Conservation (phyloP, 208 protist genomes). For the Spongospora subterranea region DNA sequence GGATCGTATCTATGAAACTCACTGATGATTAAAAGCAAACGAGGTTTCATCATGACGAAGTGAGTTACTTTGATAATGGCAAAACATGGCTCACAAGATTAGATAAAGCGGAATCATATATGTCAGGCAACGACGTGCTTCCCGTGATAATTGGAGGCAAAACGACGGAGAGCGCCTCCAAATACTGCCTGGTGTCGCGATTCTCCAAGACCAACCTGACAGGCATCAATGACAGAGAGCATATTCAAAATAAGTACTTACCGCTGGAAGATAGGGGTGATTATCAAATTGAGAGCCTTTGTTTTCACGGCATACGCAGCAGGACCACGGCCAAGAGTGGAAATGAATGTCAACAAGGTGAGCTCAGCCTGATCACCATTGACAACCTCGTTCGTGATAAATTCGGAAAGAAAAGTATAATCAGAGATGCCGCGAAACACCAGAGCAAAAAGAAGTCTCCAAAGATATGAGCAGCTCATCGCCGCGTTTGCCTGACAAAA, state of each 20-base stretch:
- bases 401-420: constrained; percentile 75
- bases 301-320: constrained; percentile 71
- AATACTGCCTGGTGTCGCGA: not conserved
- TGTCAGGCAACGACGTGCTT: not conserved
- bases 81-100: not conserved
- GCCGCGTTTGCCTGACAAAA: constrained; percentile 24
- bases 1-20: not conserved
- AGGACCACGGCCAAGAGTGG: not conserved
- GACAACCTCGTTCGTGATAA: constrained; percentile 71
- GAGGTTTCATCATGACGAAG: too few relatives aligned
- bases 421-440: constrained; percentile 67
- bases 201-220: not conserved
- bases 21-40: too few relatives aligned
- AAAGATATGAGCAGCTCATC: constrained; percentile 64
- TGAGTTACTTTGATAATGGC: not conserved
- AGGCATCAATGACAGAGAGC: not conserved
- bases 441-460: constrained; percentile 75
- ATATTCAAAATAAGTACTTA: not conserved
- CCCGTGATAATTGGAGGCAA: not conserved
- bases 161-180: not conserved
- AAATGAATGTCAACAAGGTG: not conserved
- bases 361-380: constrained; percentile 17
- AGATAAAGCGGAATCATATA: not conserved
- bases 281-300: constrained; percentile 76
- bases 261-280: constrained; percentile 75